These are phyloP conservation scores for Bruguiera hainesii DNA, from an alignment of 441 rosid genomes.

Conservation along the genomic window DNA sequence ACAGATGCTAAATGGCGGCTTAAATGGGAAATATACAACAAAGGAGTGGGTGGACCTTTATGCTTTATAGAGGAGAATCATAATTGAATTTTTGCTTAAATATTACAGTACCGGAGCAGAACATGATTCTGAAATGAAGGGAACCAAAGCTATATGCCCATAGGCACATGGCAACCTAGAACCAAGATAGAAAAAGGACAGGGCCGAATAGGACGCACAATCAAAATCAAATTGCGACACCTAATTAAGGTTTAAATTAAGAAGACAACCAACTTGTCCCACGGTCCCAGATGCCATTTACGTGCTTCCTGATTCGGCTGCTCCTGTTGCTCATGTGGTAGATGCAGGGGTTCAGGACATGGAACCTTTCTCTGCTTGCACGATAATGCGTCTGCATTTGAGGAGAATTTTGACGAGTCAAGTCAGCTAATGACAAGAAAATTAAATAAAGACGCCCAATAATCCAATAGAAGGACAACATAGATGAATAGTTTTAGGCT, in stretches of 20 bases:
- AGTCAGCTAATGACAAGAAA: constrained; percentile 11
- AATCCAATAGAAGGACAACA: constrained; percentile 12
- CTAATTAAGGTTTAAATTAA: background rate
- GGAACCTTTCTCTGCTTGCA: background rate
- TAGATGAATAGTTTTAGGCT: constrained; percentile 2
- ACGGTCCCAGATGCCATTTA: constrained; percentile 15
- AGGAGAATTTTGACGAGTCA: constrained; percentile 17
- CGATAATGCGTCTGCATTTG: background rate
- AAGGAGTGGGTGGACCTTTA: background rate
- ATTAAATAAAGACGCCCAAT: constrained; percentile 16
- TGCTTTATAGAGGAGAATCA: background rate
- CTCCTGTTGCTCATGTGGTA: constrained; percentile 12
- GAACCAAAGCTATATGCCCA: no score
- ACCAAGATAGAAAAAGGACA: background rate
- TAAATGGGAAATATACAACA: background rate
- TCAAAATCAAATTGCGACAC: background rate
- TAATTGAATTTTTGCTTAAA: no score
- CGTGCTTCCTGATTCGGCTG: constrained; percentile 8
- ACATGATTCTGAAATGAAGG: no score
- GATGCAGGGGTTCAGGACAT: background rate
- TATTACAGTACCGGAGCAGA: no score
- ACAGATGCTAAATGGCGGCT: background rate
- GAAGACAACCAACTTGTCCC: background rate
- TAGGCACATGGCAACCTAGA: background rate
- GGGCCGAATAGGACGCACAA: constrained; percentile 3